These are phyloP conservation scores for Aristolochia contorta DNA, from an alignment of 164 flowering plant genomes.

Conservation along the genomic window DNA sequence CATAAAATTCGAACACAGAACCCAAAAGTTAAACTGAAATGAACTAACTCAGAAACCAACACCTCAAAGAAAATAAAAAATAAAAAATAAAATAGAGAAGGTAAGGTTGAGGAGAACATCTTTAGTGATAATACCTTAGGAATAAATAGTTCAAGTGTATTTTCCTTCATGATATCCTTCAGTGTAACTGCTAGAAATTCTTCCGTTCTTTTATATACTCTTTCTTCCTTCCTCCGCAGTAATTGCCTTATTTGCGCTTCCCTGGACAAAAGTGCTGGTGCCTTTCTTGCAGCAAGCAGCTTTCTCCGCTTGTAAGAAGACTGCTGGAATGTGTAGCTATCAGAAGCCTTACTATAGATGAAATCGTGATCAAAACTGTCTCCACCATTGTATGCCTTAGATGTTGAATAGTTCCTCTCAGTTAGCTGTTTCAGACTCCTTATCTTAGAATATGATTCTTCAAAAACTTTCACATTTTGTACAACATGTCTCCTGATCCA, in stretches of 20 bases:
- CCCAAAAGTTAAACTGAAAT: neutral
- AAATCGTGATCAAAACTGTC: conserved; percentile 30
- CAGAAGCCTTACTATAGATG: conserved; percentile 42
- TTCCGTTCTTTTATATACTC: conserved; percentile 68
- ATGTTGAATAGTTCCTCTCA: conserved; percentile 30
- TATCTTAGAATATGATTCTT: conserved; percentile 36
- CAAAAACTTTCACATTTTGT: conserved; percentile 11
- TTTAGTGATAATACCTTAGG: conserved; percentile 47
- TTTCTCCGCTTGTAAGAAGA: conserved; percentile 73
- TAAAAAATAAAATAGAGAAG: neutral
- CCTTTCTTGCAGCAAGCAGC: conserved; percentile 66
- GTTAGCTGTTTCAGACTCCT: conserved; percentile 55
- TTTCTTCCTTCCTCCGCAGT: conserved; percentile 64
- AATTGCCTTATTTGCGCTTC: conserved; percentile 79
- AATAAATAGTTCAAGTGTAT: conserved; percentile 72
- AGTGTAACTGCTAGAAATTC: conserved; percentile 60
- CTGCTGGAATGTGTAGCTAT: conserved; percentile 49
- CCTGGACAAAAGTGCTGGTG: conserved; percentile 75
- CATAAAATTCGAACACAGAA: neutral
- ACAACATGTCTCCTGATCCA: conserved; percentile 46
- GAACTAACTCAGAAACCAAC: neutral
- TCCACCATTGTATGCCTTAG: conserved; percentile 23
- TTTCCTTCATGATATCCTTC: conserved; percentile 81
- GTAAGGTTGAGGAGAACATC: neutral
- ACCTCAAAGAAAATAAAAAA: too few relatives aligned